phyloP scores from a whole-genome alignment of 352 stramenopile species.

The Aphanomyces cochlioides region DNA sequence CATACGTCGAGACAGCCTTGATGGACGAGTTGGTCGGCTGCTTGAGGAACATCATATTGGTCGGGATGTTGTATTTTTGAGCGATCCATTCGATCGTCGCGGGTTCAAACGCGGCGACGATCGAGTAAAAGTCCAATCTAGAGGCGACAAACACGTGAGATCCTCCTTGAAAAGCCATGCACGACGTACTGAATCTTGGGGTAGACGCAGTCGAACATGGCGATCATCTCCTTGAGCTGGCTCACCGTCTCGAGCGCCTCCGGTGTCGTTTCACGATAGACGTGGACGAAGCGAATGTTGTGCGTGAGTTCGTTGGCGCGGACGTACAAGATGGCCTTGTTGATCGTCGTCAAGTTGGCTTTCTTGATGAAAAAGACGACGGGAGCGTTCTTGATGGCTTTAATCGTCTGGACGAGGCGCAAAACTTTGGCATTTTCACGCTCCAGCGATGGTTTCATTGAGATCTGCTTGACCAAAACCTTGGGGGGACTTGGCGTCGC shows the following conservation, averaged over 20 bases:
- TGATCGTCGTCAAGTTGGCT: slow-evolving; percentile 81
- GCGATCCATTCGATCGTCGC: slow-evolving; percentile 81
- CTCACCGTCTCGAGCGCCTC: slow-evolving; percentile 14
- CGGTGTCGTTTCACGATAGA: slow-evolving; percentile 38
- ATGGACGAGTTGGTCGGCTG: slow-evolving; percentile 86
- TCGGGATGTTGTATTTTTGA: slow-evolving; percentile 62
- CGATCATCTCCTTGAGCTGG: slow-evolving; percentile 43
- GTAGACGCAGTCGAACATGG: slow-evolving; percentile 87
- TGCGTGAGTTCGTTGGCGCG: slow-evolving; percentile 89
- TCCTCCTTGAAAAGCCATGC: background rate
- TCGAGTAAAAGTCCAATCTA: slow-evolving; percentile 54
- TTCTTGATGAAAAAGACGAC: slow-evolving; percentile 91
- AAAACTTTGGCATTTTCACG: slow-evolving; percentile 1
- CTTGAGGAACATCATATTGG: slow-evolving; percentile 93
- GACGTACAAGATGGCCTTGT: slow-evolving; percentile 94
- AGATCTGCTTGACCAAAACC: background rate
- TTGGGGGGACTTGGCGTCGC: background rate
- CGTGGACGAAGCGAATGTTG: slow-evolving; percentile 87
- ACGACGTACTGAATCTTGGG: slow-evolving; percentile 75
- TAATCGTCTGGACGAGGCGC: slow-evolving; percentile 32
- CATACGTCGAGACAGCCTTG: slow-evolving; percentile 82
- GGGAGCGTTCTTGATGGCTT: slow-evolving; percentile 62
- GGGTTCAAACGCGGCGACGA: slow-evolving; percentile 56
- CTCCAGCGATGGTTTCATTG: background rate
- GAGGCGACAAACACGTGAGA: background rate